Evolutionary conservation across 208 protist genomes (phyloP).

Genomic region (Trypanosoma grayi): DNA sequence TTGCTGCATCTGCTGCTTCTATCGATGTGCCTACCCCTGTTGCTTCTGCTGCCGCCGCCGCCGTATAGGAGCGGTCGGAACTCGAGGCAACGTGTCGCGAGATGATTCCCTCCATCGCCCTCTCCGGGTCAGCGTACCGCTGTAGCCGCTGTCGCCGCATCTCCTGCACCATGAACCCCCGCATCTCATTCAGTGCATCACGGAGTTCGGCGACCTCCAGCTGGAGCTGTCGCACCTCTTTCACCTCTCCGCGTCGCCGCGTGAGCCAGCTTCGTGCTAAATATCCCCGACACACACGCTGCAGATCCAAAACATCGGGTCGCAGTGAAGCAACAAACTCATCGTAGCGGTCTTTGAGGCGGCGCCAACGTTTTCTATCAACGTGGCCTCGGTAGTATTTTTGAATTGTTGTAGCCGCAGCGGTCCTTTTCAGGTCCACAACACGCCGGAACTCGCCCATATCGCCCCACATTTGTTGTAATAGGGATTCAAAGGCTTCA

Average conservation of each 20-base stretch:
- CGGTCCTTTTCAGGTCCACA: conserved; percentile 36
- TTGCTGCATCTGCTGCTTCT: no score
- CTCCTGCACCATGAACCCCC: conserved; percentile 27
- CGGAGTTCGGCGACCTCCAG: conserved; percentile 25
- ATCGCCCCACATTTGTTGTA: conserved; percentile 65
- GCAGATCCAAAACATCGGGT: conserved; percentile 34
- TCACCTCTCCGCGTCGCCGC: neutral
- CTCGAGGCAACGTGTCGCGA: conserved; percentile 2
- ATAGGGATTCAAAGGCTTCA: conserved; percentile 46
- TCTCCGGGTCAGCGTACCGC: conserved; percentile 32
- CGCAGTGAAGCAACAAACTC: conserved; percentile 43
- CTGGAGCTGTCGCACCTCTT: conserved; percentile 19
- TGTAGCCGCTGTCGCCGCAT: conserved; percentile 30
- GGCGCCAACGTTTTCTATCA: conserved; percentile 46
- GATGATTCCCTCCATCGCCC: conserved; percentile 51
- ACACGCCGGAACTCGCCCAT: conserved; percentile 60
- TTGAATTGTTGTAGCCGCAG: conserved; percentile 75
- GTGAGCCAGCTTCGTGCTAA: conserved; percentile 18
- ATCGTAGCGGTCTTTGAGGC: conserved; percentile 38
- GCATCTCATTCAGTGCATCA: conserved; percentile 24
- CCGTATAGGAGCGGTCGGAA: neutral
- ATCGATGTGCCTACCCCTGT: no score
- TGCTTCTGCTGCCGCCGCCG: neutral
- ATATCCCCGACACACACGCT: conserved; percentile 47
- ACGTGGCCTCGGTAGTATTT: conserved; percentile 66